These are phyloP conservation scores for Alternaria ethzedia DNA, from an alignment of 2,329 filamentous ascomycete species.

Conservation along the genomic window DNA sequence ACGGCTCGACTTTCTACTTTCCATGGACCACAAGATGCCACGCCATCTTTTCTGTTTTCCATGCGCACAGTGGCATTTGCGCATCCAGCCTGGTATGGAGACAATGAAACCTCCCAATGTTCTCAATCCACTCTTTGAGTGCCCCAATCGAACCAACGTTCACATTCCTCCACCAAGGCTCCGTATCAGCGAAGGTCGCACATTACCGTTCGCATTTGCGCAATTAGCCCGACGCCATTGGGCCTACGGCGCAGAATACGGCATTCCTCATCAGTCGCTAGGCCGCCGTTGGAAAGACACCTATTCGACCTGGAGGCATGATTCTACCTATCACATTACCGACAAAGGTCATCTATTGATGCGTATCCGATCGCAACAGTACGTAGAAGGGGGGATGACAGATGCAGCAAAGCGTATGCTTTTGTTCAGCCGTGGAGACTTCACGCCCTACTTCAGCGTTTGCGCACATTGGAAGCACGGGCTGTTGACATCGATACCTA, in stretches of 20 bases:
- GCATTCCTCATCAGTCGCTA: conserved; percentile 46
- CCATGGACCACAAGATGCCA: conserved; percentile 60
- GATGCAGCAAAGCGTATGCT: conserved; percentile 61
- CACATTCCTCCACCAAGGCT: conserved; percentile 61
- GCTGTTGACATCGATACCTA: conserved; percentile 64
- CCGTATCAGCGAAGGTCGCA: conserved; percentile 57
- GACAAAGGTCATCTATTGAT: conserved; percentile 63
- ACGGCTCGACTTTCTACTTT: conserved; percentile 59
- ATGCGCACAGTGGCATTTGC: conserved; percentile 62
- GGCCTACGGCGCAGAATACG: conserved; percentile 54
- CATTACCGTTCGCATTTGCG: conserved; percentile 64
- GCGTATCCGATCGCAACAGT: conserved; percentile 62
- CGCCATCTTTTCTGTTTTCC: conserved; percentile 66
- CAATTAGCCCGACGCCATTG: conserved; percentile 62
- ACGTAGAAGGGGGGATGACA: conserved; percentile 58
- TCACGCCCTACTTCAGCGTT: conserved; percentile 66
- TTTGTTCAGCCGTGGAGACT: conserved; percentile 66
- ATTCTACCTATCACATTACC: conserved; percentile 59
- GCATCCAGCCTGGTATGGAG: conserved; percentile 61
- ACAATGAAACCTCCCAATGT: conserved; percentile 60
- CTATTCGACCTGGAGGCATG: conserved; percentile 60
- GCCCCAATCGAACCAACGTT: conserved; percentile 60
- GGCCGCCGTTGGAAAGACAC: conserved; percentile 62
- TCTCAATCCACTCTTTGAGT: conserved; percentile 63
- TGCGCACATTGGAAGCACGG: conserved; percentile 69